phyloP scores from a whole-genome alignment of 2,329 filamentous ascomycete species.

The Fonsecaea nubica region DNA sequence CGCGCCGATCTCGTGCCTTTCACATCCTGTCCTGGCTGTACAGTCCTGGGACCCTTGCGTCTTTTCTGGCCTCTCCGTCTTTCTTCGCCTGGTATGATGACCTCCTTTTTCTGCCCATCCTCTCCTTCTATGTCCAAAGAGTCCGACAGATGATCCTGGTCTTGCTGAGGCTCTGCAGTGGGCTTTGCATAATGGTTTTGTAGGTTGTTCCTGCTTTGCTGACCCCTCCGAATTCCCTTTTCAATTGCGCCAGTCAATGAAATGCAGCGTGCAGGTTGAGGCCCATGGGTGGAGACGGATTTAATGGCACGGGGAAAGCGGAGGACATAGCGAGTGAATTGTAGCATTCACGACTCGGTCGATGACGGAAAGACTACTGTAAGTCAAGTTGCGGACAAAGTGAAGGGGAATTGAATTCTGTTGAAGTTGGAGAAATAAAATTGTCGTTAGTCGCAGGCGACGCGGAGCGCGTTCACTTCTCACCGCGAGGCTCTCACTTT shows the following conservation, averaged over 20 bases:
- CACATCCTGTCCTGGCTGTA: slow-evolving; percentile 14
- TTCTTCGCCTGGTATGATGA: slow-evolving; percentile 19
- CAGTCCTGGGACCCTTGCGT: slow-evolving; percentile 10
- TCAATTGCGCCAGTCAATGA: slow-evolving; percentile 74
- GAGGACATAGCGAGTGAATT: slow-evolving; percentile 27
- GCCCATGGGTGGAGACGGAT: background rate
- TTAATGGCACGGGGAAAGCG: slow-evolving; percentile 27
- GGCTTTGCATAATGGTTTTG: slow-evolving; percentile 19
- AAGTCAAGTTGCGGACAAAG: background rate
- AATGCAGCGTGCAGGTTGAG: slow-evolving; percentile 49
- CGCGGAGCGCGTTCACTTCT: background rate
- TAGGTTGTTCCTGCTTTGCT: slow-evolving; percentile 20
- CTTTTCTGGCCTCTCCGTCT: slow-evolving; percentile 16
- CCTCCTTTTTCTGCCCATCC: slow-evolving; percentile 6
- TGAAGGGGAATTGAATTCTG: background rate
- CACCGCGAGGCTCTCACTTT: background rate
- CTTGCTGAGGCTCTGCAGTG: background rate
- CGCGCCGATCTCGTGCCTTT: background rate
- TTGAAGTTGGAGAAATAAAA: background rate
- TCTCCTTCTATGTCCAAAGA: background rate
- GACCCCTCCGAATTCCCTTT: slow-evolving; percentile 63
- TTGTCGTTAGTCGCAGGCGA: background rate
- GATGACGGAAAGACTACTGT: background rate
- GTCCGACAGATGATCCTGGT: background rate
- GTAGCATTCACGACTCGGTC: slow-evolving; percentile 28